These are phyloP conservation scores for Leptoxyphium fumago DNA, from an alignment of 2,329 filamentous ascomycete genomes.

Conservation along the genomic window DNA sequence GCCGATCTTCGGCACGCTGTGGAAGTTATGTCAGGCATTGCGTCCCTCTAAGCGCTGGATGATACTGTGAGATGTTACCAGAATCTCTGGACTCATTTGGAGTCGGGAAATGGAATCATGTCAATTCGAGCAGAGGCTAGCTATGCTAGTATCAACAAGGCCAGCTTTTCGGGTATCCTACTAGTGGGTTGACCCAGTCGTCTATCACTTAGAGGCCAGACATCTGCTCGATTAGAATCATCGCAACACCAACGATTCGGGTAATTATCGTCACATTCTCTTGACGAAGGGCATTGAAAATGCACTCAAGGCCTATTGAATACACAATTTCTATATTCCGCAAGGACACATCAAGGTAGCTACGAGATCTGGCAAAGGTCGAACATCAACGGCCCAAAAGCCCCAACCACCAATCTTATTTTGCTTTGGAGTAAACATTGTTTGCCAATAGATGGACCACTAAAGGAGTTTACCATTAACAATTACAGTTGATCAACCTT, in stretches of 20 bases:
- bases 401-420: slow-evolving; percentile 34
- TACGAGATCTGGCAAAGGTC: slow-evolving; percentile 46
- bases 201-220: slow-evolving; percentile 39
- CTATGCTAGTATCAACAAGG: background rate
- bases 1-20: slow-evolving; percentile 4
- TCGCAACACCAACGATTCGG: slow-evolving; percentile 48
- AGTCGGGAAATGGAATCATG: background rate
- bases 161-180: slow-evolving; percentile 4
- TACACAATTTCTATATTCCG: slow-evolving; percentile 57
- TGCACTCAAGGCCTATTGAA: slow-evolving; percentile 43
- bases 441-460: slow-evolving; percentile 3
- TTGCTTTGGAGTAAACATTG: slow-evolving; percentile 20
- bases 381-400: slow-evolving; percentile 11
- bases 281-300: slow-evolving; percentile 26
- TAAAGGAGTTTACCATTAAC: slow-evolving; percentile 1
- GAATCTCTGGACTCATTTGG: slow-evolving; percentile 1
- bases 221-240: slow-evolving; percentile 46
- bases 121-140: background rate
- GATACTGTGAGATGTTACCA: background rate
- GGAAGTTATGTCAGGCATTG: slow-evolving; percentile 3
- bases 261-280: slow-evolving; percentile 37
- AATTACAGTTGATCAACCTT: slow-evolving; percentile 1
- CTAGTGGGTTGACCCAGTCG: slow-evolving; percentile 16
- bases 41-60: background rate
- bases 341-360: slow-evolving; percentile 55